phyloP scores from a whole-genome alignment of 108 stramenopile genomes.

The Mediolabrus comicus region DNA sequence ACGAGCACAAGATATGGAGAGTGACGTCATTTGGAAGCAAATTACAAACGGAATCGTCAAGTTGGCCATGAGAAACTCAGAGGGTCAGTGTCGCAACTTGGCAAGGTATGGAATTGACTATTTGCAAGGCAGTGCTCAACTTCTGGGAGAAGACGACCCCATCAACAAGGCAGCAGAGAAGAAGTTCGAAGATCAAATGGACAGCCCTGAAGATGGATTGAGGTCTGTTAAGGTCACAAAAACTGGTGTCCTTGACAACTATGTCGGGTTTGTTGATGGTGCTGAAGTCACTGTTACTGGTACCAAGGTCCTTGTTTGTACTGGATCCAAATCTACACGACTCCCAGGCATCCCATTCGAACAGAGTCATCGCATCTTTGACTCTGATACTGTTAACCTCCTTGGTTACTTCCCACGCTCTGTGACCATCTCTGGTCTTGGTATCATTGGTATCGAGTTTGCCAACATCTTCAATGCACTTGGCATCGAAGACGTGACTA shows the following conservation, averaged over 20 bases:
- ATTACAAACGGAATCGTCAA: conserved; percentile 5
- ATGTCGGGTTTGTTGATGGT: background rate
- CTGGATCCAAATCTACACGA: conserved; percentile 20
- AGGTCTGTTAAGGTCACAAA: conserved; percentile 3
- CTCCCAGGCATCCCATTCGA: conserved; percentile 30
- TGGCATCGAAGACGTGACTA: conserved; percentile 18
- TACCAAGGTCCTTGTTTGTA: conserved; percentile 13
- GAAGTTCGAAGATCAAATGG: conserved; percentile 6
- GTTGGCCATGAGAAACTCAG: conserved; percentile 26
- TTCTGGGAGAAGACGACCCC: conserved; percentile 10
- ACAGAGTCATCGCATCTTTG: conserved; percentile 23
- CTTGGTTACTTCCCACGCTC: conserved; percentile 24
- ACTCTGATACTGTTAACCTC: conserved; percentile 27
- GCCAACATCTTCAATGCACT: conserved; percentile 28
- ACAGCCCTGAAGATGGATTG: conserved; percentile 11
- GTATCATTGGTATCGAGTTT: conserved; percentile 36
- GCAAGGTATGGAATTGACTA: conserved; percentile 18
- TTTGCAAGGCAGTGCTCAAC: conserved; percentile 15
- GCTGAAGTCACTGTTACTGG: conserved; percentile 8
- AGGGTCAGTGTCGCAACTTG: background rate
- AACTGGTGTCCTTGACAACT: background rate
- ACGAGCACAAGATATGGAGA: conserved; percentile 12
- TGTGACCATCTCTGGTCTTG: conserved; percentile 24
- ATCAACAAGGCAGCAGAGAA: background rate
- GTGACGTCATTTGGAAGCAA: conserved; percentile 21